phyloP scores from a whole-genome alignment of 768 basidiomycete species.

The Xerocomellus chrysenteron region DNA sequence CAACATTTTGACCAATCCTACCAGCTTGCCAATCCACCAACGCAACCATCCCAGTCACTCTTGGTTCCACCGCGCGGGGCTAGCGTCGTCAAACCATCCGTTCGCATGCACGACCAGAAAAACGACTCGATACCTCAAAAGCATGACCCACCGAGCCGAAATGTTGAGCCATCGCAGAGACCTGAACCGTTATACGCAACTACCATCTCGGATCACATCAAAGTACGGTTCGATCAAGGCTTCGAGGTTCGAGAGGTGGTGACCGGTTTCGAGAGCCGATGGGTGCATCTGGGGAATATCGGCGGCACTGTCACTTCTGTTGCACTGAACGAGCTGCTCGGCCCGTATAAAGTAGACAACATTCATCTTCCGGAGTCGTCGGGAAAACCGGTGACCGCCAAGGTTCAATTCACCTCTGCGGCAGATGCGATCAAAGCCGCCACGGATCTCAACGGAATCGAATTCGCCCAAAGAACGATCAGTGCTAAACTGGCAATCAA shows the following conservation, averaged over 20 bases:
- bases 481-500: conserved; percentile 46
- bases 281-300: conserved; percentile 55
- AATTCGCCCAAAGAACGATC: conserved; percentile 40
- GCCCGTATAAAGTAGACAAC: conserved; percentile 42
- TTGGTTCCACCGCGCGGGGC: neutral
- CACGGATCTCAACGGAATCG: conserved; percentile 46
- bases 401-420: conserved; percentile 48
- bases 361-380: conserved; percentile 33
- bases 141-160: neutral
- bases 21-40: neutral
- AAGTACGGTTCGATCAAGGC: conserved; percentile 57
- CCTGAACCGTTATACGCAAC: conserved; percentile 27
- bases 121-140: neutral
- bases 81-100: neutral
- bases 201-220: conserved; percentile 53
- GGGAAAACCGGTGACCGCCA: conserved; percentile 31
- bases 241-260: conserved; percentile 54
- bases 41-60: neutral
- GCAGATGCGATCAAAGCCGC: conserved; percentile 55
- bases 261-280: conserved; percentile 71
- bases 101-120: neutral
- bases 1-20: neutral
- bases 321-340: conserved; percentile 40
- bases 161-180: conserved; percentile 3
- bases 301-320: conserved; percentile 34